Percentiles rank a stretch among this genome's conserved stretches.
These are phyloP conservation scores for Stagonosporopsis tanaceti DNA, from an alignment of 2,329 filamentous ascomycete species.

Conservation along the genomic window DNA sequence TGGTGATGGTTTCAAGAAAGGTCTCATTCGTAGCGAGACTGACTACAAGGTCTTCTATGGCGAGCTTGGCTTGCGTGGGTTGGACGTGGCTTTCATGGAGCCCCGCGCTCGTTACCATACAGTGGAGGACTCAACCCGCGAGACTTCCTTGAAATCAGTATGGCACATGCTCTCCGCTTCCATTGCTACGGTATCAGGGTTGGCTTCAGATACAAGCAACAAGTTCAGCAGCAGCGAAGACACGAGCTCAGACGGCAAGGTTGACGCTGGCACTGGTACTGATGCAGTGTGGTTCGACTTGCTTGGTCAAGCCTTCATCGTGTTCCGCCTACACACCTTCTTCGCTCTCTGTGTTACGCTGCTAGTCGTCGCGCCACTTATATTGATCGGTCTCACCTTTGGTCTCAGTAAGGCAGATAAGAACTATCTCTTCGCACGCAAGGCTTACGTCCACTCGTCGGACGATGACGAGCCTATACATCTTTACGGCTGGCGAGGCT, in stretches of 20 bases:
- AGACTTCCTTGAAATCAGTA: conserved; percentile 74
- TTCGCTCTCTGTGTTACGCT: conserved; percentile 89
- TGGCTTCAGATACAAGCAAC: conserved; percentile 73
- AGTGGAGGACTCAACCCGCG: conserved; percentile 81
- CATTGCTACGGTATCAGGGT: conserved; percentile 73
- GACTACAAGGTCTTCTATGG: conserved; percentile 87
- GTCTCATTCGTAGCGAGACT: conserved; percentile 83
- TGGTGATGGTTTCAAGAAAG: conserved; percentile 82
- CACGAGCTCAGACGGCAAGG: conserved; percentile 65
- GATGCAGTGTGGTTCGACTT: conserved; percentile 93
- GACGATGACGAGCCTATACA: conserved; percentile 67
- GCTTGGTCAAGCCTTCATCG: conserved; percentile 79
- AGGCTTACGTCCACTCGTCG: conserved; percentile 66
- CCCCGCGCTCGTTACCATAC: conserved; percentile 91
- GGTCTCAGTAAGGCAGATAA: conserved; percentile 76
- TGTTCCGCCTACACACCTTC: conserved; percentile 81
- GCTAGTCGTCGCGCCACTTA: conserved; percentile 79
- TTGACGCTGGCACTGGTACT: conserved; percentile 71
- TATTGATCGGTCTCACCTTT: conserved; percentile 73
- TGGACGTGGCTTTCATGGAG: conserved; percentile 91
- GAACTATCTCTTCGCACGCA: conserved; percentile 84
- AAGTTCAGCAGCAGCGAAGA: conserved; percentile 71
- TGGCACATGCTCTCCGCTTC: conserved; percentile 97
- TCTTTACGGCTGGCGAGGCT: conserved; percentile 79
- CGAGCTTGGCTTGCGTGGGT: conserved; percentile 79